Evolutionary conservation across 305 asterid genomes (phyloP).

Genomic region (Fraxinus ornus): DNA sequence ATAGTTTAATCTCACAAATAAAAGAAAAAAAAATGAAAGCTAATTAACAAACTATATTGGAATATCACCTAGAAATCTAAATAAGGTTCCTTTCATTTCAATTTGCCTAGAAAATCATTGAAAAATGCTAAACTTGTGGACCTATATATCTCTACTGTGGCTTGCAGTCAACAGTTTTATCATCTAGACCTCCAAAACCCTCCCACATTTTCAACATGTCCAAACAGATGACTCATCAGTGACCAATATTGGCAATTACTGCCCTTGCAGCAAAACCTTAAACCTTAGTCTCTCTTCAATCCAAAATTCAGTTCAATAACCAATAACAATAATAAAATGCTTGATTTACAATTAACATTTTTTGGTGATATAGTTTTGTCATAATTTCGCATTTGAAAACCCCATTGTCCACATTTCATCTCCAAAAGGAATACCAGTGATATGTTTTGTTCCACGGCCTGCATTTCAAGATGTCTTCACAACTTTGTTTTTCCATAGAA

Average conservation of each 20-base stretch:
- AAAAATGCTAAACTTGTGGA: not conserved
- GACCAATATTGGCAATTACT: not conserved
- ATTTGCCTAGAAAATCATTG: not conserved
- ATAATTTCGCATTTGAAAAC: not conserved
- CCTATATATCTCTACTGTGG: not conserved
- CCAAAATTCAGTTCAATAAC: not conserved
- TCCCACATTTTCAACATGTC: not conserved
- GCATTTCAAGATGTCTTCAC: constrained; percentile 4
- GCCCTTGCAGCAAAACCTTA: not conserved
- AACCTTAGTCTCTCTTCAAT: not conserved
- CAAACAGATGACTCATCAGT: not conserved
- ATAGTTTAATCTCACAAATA: not conserved
- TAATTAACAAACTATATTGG: not conserved
- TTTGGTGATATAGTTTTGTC: not conserved
- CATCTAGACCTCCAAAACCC: not conserved
- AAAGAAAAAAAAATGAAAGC: not conserved
- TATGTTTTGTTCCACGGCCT: not conserved
- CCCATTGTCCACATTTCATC: not conserved
- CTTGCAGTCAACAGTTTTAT: too few species aligned
- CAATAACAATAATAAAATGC: not conserved
- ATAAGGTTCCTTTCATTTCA: not conserved
- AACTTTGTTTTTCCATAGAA: not conserved
- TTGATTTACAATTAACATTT: not conserved
- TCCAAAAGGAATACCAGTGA: not conserved
- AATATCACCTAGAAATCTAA: not conserved